Conservation (phyloP, 169 alveolate genomes). For the Eimeria zaria region DNA sequence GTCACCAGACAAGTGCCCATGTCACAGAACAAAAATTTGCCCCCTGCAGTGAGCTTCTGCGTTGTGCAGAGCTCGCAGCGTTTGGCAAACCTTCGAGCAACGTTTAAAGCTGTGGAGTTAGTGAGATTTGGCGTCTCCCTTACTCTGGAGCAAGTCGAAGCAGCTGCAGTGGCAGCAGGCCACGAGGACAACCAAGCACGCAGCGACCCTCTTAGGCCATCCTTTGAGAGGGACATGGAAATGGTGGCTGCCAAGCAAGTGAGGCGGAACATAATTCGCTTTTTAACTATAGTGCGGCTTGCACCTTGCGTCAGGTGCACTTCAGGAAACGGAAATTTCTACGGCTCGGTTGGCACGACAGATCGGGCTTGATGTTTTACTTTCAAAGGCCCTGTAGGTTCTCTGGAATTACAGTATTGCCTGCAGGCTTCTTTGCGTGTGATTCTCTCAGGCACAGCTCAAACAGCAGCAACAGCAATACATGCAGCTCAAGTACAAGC, state of each 20-base stretch:
- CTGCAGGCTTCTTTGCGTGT: not conserved
- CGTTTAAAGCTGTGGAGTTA: constrained; percentile 60
- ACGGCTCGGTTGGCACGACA: not conserved
- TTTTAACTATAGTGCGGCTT: not conserved
- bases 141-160: constrained; percentile 74
- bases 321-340: not conserved
- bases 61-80: constrained; percentile 57
- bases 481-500: constrained; percentile 21
- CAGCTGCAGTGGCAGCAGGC: constrained; percentile 63
- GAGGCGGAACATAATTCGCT: not conserved
- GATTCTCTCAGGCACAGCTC: constrained; percentile 36
- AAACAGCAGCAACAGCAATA: constrained; percentile 28
- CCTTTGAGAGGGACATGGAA: constrained; percentile 58
- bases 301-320: not conserved
- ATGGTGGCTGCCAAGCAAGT: constrained; percentile 41
- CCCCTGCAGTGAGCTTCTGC: not conserved
- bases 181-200: constrained; percentile 33
- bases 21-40: not conserved
- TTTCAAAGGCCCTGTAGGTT: not conserved
- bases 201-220: constrained; percentile 46
- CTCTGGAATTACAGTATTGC: not conserved
- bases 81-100: constrained; percentile 40
- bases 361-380: not conserved
- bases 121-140: constrained; percentile 51
- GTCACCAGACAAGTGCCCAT: no score